Evolutionary conservation across 345 rosid species (phyloP), one percentile per base, ranked within the genome.

Genomic region (Gossypium raimondii): DNA sequence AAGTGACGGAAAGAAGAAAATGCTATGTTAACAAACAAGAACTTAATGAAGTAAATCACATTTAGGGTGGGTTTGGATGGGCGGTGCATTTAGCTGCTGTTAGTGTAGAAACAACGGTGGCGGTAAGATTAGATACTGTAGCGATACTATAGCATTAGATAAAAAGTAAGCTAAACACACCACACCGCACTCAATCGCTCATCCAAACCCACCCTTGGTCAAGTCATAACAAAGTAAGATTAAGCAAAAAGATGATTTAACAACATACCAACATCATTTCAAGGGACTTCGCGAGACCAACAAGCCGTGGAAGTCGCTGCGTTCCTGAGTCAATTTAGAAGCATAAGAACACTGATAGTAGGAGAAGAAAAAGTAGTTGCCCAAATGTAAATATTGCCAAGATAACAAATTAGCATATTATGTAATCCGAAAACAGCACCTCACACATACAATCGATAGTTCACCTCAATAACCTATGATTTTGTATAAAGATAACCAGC

Each of bases 271-370:
- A 84, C 89, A 95, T 95, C 97, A 95, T 95, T 81, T 90, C 97
- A 72, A 95, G 97, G 78, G 90, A 87, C 76, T 91, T 95, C n/a
- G 96, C 61, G 64, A 93, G 91, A 73, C 99, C 99, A 81, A 95
- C 97, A 83, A 95, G 98, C 67, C 99, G 98, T 2, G 99, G 99
- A 86, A 95, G 99, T 57, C 99, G 87, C 78, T 95, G 99, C n/a
- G 99, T 93, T 78, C 99, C 98, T 94, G 87, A 62, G 48, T 24
- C 87, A 83, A 81, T 67, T 73, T 75, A 86, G 67, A 76, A 70
- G 56, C 69, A 73, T 38, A n/a, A 75, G 75, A 73, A 74, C 55
- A 70, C 52, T 9, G 22, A 64, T 60, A 25, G 20, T 50, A 24
- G 25, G 53, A 72, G 13, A 24, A 52, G 59, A 58, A 58, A n/a